These are phyloP conservation scores for Annulohypoxylon moriforme DNA, from an alignment of 495 filamentous ascomycete species.

Conservation along the genomic window DNA sequence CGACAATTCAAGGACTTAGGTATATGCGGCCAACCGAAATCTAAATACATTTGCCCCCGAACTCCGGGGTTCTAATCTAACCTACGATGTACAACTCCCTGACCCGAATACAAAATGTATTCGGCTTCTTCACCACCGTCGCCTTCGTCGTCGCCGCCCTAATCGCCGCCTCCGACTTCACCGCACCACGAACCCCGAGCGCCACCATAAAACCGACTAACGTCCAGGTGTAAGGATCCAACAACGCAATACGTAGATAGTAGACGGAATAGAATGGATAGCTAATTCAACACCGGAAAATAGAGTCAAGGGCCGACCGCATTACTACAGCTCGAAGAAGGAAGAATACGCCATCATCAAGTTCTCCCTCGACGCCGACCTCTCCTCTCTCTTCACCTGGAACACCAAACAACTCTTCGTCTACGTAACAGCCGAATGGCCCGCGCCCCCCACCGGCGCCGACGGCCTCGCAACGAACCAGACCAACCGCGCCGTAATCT, in stretches of 20 bases:
- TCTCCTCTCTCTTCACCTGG: constrained; percentile 95
- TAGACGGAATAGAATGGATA: not conserved
- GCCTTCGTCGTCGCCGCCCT: constrained; percentile 81
- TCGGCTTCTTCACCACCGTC: constrained; percentile 97
- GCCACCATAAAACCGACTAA: constrained; percentile 76
- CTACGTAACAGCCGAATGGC: constrained; percentile 91
- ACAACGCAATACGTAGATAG: not conserved
- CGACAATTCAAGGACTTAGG: not conserved
- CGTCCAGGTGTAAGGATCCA: constrained; percentile 80
- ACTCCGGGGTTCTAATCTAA: constrained; percentile 13
- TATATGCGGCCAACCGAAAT: constrained; percentile 7
- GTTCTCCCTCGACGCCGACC: constrained; percentile 89
- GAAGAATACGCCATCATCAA: constrained; percentile 95
- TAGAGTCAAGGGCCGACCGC: constrained; percentile 86
- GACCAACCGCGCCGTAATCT: constrained; percentile 86
- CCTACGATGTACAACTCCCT: constrained; percentile 85
- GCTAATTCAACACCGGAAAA: constrained; percentile 28
- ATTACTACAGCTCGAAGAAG: constrained; percentile 91
- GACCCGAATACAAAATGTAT: constrained; percentile 88
- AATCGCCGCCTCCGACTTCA: constrained; percentile 80
- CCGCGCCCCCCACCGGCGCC: constrained; percentile 59
- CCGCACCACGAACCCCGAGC: constrained; percentile 74
- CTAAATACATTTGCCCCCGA: constrained; percentile 2
- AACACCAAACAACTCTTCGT: constrained; percentile 99
- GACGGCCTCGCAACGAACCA: constrained; percentile 49